Conservation (phyloP, 345 rosid species). For the Rhodamnia argentea region DNA sequence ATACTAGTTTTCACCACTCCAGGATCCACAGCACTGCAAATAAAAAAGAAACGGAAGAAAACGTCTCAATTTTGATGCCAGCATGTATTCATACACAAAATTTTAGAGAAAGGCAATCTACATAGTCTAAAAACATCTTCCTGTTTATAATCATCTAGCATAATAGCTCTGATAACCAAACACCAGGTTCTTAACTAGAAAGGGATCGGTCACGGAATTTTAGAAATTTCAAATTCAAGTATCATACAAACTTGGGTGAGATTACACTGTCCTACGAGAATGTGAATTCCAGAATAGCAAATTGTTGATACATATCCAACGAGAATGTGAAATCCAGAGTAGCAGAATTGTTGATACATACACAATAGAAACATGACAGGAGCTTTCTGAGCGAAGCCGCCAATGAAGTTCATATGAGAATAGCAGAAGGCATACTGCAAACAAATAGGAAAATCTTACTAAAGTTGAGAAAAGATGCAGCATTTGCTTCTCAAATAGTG, state of each 20-base stretch:
- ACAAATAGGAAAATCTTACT: conserved; percentile 5
- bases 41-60: background rate
- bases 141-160: background rate
- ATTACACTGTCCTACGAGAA: background rate
- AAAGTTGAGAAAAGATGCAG: background rate
- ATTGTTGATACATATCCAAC: conserved; percentile 16
- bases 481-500: background rate
- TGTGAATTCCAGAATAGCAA: background rate
- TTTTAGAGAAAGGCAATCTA: background rate
- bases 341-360: conserved; percentile 16
- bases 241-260: background rate
- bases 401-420: conserved; percentile 74
- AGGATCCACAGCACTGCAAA: conserved; percentile 74
- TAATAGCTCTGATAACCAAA: background rate
- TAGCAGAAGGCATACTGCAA: conserved; percentile 60
- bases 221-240: background rate
- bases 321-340: background rate
- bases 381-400: conserved; percentile 37
- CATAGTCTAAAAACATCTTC: background rate
- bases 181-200: background rate
- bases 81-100: background rate
- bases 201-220: background rate
- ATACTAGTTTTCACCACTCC: conserved; percentile 75
- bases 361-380: conserved; percentile 55
- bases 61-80: background rate